These are phyloP conservation scores for Schwanniomyces polymorphus DNA, from an alignment of 805 yeast species.

Conservation along the genomic window DNA sequence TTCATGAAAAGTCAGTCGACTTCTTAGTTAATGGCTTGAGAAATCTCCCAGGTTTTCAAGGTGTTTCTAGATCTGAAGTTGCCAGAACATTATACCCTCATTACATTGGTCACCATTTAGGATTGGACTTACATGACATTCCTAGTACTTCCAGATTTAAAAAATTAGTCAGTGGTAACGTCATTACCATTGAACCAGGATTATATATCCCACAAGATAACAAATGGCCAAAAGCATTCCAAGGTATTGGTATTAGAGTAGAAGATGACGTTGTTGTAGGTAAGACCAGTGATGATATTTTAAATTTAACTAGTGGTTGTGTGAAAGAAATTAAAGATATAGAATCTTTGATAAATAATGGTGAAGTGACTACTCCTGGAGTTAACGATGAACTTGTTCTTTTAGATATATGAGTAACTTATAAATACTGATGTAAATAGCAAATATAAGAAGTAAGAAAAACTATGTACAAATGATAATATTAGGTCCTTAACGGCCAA, in stretches of 20 bases:
- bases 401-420: constrained; percentile 17
- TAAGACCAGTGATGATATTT: constrained; percentile 45
- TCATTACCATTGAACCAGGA: constrained; percentile 95
- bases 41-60: constrained; percentile 65
- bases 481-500: constrained; percentile 37
- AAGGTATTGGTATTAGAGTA: constrained; percentile 89
- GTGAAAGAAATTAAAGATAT: constrained; percentile 84
- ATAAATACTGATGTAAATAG: constrained; percentile 3
- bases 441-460: not conserved
- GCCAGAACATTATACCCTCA: constrained; percentile 74
- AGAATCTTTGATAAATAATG: constrained; percentile 63
- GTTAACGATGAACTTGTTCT: constrained; percentile 34
- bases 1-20: constrained; percentile 70
- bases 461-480: constrained; percentile 5
- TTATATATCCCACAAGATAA: constrained; percentile 78
- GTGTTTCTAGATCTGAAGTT: constrained; percentile 52
- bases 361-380: constrained; percentile 51
- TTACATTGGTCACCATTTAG: constrained; percentile 93
- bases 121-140: constrained; percentile 85
- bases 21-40: constrained; percentile 62
- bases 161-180: constrained; percentile 66
- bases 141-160: constrained; percentile 62
- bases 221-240: constrained; percentile 74
- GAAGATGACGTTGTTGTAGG: constrained; percentile 94
- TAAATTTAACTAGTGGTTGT: constrained; percentile 72